phyloP scores from a whole-genome alignment of 2,329 filamentous ascomycete species.

The Dendrostoma leiphaemia region DNA sequence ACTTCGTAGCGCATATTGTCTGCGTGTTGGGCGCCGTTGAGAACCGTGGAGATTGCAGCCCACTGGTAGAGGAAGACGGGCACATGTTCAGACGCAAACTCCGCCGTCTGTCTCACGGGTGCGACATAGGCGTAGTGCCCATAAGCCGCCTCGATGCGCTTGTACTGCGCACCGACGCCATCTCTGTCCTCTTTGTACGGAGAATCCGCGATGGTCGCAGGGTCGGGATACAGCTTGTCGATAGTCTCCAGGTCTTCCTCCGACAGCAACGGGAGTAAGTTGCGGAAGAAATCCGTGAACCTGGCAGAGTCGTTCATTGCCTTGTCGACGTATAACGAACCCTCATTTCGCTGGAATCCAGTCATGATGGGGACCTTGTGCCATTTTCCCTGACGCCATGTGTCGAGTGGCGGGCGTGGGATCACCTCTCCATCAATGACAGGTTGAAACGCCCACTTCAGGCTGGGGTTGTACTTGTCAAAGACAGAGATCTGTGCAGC shows the following conservation, averaged over 20 bases:
- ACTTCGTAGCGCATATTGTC: constrained; percentile 49
- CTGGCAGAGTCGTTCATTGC: constrained; percentile 30
- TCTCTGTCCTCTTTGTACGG: constrained; percentile 37
- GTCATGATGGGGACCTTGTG: constrained; percentile 38
- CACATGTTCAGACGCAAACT: constrained; percentile 33
- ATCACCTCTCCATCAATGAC: constrained; percentile 40
- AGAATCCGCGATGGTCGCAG: constrained; percentile 28
- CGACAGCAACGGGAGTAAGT: constrained; percentile 36
- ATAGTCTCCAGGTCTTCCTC: constrained; percentile 33
- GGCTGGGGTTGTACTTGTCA: constrained; percentile 30
- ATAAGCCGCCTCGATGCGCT: constrained; percentile 52
- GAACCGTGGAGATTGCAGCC: constrained; percentile 43
- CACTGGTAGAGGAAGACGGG: constrained; percentile 53
- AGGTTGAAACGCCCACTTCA: constrained; percentile 52
- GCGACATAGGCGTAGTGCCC: constrained; percentile 54
- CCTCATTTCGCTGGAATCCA: constrained; percentile 42
- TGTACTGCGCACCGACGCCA: constrained; percentile 49
- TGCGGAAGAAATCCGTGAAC: constrained; percentile 37
- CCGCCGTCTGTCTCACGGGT: constrained; percentile 49
- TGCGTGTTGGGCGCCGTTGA: constrained; percentile 45
- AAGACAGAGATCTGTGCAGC: constrained; percentile 34
- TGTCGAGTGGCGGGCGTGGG: constrained; percentile 25
- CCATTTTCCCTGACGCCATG: constrained; percentile 26
- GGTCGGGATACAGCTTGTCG: constrained; percentile 39
- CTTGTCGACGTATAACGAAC: constrained; percentile 39